Evolutionary conservation across 257 asterid genomes (phyloP).

Genomic region (Ehretia macrophylla): DNA sequence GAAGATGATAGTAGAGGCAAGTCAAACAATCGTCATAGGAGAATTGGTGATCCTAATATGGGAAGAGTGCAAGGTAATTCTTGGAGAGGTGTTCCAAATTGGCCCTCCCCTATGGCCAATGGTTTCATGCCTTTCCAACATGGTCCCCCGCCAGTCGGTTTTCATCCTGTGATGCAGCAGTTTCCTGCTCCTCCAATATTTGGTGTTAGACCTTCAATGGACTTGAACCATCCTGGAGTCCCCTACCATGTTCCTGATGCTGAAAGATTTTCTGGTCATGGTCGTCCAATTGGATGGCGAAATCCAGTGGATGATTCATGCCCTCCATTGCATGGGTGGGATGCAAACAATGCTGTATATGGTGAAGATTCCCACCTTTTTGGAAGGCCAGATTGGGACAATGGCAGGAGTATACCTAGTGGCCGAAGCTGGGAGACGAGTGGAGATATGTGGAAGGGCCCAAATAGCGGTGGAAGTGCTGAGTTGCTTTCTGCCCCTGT

Average conservation of each 20-base stretch:
- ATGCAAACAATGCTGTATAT: constrained; percentile 53
- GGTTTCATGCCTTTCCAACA: constrained; percentile 95
- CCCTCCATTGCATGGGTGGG: constrained; percentile 74
- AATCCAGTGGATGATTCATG: constrained; percentile 61
- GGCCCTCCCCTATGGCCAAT: constrained; percentile 90
- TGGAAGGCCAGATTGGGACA: constrained; percentile 90
- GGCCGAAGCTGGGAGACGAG: constrained; percentile 57
- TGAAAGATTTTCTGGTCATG: constrained; percentile 77
- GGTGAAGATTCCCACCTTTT: constrained; percentile 75
- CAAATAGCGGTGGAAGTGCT: constrained; percentile 48
- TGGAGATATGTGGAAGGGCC: constrained; percentile 70
- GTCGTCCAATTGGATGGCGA: constrained; percentile 81
- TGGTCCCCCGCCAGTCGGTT: constrained; percentile 69
- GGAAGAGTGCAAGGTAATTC: constrained; percentile 77
- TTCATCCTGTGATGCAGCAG: constrained; percentile 81
- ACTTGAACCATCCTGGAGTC: constrained; percentile 58
- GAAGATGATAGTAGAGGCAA: constrained; percentile 80
- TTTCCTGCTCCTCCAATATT: constrained; percentile 71
- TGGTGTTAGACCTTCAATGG: constrained; percentile 85
- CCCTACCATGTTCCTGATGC: constrained; percentile 75
- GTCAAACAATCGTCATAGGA: constrained; percentile 66
- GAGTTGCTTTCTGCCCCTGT: constrained; percentile 48
- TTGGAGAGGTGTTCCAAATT: constrained; percentile 88
- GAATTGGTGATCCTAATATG: constrained; percentile 65
- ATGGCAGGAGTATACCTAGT: constrained; percentile 39